phyloP scores from a whole-genome alignment of 2,329 filamentous ascomycete species.

The Exophiala dermatitidis region DNA sequence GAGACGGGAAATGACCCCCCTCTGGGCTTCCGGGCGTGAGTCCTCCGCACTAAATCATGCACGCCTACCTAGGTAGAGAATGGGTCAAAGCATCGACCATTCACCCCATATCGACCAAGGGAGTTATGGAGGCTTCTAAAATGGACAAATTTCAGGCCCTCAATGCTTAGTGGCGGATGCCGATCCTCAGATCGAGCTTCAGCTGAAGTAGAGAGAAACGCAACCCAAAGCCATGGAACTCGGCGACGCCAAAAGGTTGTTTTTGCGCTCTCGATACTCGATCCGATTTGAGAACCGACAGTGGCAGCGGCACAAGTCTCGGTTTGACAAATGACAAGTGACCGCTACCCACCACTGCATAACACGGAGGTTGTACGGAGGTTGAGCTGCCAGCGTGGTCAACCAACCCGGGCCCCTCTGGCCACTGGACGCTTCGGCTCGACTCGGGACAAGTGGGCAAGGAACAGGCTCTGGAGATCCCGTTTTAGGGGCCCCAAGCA shows the following conservation, averaged over 20 bases:
- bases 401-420: neutral
- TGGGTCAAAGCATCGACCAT: too few relatives aligned
- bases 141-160: too few relatives aligned
- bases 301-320: neutral
- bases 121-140: too few relatives aligned
- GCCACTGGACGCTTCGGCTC: constrained; percentile 7
- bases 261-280: neutral
- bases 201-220: neutral
- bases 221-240: neutral
- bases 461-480: neutral
- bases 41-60: too few relatives aligned
- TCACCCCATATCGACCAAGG: too few relatives aligned
- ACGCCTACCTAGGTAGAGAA: too few relatives aligned
- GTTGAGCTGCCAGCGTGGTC: neutral
- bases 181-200: too few relatives aligned
- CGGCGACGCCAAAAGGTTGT: neutral
- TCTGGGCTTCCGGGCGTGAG: too few relatives aligned
- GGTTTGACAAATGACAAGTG: neutral
- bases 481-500: neutral
- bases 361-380: too few relatives aligned
- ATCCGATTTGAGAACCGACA: neutral
- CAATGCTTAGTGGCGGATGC: too few relatives aligned
- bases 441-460: neutral
- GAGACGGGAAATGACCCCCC: too few relatives aligned
- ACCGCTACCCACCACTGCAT: neutral